Conservation (phyloP, 2,329 filamentous ascomycete species). For the Sporothrix brasiliensis region DNA sequence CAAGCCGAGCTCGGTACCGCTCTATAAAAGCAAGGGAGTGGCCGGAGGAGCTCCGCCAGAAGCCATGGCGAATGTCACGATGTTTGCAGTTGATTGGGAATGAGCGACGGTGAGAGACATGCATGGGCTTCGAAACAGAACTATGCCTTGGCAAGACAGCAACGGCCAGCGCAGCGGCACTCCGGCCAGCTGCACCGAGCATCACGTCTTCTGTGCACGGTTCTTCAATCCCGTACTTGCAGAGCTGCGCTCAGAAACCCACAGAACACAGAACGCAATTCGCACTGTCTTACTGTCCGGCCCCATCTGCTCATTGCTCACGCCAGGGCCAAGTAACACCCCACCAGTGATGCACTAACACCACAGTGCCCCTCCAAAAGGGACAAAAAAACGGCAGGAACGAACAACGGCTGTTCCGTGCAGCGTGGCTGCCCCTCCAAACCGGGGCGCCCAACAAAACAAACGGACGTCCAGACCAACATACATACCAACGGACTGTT, state of each 20-base stretch:
- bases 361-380: slow-evolving; percentile 31
- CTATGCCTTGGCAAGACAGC: slow-evolving; percentile 10
- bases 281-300: slow-evolving; percentile 19
- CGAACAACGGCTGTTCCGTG: neutral
- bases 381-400: slow-evolving; percentile 13
- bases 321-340: slow-evolving; percentile 25
- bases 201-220: neutral
- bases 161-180: neutral
- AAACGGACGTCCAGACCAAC: slow-evolving; percentile 6
- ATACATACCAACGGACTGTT: slow-evolving; percentile 8
- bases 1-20: slow-evolving; percentile 23
- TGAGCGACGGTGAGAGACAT: neutral
- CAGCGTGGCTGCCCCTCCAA: slow-evolving; percentile 22
- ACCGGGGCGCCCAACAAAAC: slow-evolving; percentile 23
- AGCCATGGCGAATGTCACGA: neutral
- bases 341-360: slow-evolving; percentile 31
- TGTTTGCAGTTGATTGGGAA: neutral
- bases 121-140: neutral
- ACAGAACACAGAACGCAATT: slow-evolving; percentile 1
- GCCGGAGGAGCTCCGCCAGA: neutral
- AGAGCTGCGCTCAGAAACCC: neutral
- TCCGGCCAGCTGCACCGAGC: slow-evolving; percentile 13
- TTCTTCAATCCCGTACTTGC: neutral
- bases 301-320: slow-evolving; percentile 23
- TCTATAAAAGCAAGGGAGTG: neutral